Percentiles rank a stretch among this genome's conserved stretches.
Evolutionary conservation across 495 filamentous ascomycete genomes (phyloP).

Genomic region (Xylaria telfairii): DNA sequence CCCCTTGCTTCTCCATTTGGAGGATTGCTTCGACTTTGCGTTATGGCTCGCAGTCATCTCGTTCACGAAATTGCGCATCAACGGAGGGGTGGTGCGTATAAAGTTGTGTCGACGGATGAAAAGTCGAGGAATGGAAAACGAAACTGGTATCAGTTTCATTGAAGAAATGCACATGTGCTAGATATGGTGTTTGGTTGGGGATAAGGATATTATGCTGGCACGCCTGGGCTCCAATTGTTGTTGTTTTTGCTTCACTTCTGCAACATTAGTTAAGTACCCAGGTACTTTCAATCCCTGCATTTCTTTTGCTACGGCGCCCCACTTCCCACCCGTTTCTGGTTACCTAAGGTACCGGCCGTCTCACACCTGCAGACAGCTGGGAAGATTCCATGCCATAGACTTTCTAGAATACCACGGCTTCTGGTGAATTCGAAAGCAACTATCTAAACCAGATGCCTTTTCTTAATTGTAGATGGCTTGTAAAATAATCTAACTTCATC

Average conservation of each 20-base stretch:
- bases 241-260: neutral
- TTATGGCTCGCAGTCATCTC: conserved; percentile 12
- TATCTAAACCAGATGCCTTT: too few relatives aligned
- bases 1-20: conserved; percentile 17
- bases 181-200: neutral
- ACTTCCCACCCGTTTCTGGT: too few relatives aligned
- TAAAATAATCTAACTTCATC: too few relatives aligned
- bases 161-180: neutral
- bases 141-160: neutral
- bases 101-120: conserved; percentile 7
- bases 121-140: neutral
- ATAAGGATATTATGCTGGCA: neutral
- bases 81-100: neutral
- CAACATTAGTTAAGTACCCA: too few relatives aligned
- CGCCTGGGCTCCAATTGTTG: neutral
- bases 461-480: too few relatives aligned
- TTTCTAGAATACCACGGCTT: too few relatives aligned
- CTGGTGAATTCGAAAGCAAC: too few relatives aligned
- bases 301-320: too few relatives aligned
- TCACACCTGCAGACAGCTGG: too few relatives aligned
- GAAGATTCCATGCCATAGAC: too few relatives aligned
- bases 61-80: conserved; percentile 12
- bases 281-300: too few relatives aligned
- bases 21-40: conserved; percentile 15
- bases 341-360: too few relatives aligned